phyloP scores from a whole-genome alignment of 257 asterid genomes.

The Leptodermis oblonga region DNA sequence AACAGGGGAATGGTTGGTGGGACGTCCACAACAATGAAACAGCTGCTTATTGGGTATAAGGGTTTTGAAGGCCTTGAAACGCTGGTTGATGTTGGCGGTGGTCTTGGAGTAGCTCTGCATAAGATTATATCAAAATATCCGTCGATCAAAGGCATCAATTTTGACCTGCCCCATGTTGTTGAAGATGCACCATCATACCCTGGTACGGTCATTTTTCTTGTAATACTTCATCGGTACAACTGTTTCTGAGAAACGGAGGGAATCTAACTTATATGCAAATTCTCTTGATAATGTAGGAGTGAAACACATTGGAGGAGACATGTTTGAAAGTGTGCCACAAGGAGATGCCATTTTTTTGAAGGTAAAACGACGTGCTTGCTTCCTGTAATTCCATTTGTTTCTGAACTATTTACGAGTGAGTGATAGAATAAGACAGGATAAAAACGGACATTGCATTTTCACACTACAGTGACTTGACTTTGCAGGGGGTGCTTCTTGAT shows the following conservation, averaged over 20 bases:
- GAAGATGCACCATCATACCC: slow-evolving; percentile 25
- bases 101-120: slow-evolving; percentile 25
- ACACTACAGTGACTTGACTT: too few species aligned
- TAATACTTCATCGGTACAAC: too few species aligned
- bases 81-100: slow-evolving; percentile 41
- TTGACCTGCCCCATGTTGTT: slow-evolving; percentile 29
- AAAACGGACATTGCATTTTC: too few species aligned
- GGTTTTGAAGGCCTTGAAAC: slow-evolving; percentile 25
- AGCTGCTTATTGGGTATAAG: slow-evolving; percentile 9
- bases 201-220: slow-evolving; percentile 9
- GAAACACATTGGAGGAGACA: neutral
- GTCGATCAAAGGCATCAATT: slow-evolving; percentile 26
- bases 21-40: slow-evolving; percentile 29
- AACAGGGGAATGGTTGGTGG: neutral
- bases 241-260: too few species aligned
- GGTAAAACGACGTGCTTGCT: neutral
- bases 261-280: too few species aligned
- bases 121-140: slow-evolving; percentile 30
- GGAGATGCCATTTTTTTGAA: slow-evolving; percentile 6
- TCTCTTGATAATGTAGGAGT: too few species aligned
- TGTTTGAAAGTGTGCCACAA: slow-evolving; percentile 10
- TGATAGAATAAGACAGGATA: too few species aligned
- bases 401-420: too few species aligned
- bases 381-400: too few species aligned
- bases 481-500: neutral